Evolutionary conservation across 768 basidiomycete species (phyloP).

Genomic region (Naganishia vaughanmartiniae): DNA sequence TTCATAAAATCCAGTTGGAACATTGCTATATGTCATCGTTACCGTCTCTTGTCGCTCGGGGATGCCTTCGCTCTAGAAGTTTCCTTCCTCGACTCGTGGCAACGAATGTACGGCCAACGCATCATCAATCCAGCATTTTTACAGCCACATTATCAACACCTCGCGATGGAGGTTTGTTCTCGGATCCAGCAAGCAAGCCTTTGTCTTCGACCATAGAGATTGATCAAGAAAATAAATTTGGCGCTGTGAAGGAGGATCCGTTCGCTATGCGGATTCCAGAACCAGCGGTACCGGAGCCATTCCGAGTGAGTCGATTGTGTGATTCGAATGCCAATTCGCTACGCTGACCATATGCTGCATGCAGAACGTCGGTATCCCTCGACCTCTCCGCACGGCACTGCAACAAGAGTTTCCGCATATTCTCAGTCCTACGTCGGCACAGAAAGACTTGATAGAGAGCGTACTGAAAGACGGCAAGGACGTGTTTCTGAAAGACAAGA

Average conservation of each 20-base stretch:
- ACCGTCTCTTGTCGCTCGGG: constrained; percentile 1
- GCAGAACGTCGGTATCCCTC: constrained; percentile 7
- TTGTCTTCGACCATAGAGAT: neutral
- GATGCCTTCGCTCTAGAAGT: constrained; percentile 1
- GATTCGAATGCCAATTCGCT: neutral
- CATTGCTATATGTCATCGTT: neutral
- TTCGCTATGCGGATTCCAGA: neutral
- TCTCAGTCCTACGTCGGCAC: constrained; percentile 3
- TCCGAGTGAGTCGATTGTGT: constrained; percentile 4
- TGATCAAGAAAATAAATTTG: neutral
- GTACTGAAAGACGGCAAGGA: constrained; percentile 5
- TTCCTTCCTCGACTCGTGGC: neutral
- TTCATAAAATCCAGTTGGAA: neutral
- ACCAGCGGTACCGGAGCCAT: neutral
- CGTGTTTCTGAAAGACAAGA: constrained; percentile 25
- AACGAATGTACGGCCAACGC: neutral
- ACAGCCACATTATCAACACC: neutral
- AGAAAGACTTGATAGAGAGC: neutral
- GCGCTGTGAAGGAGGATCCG: neutral
- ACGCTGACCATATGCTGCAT: neutral
- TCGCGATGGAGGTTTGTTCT: neutral
- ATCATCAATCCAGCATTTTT: neutral
- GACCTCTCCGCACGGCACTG: neutral
- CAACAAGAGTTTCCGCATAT: constrained; percentile 5
- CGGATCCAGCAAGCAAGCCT: neutral